phyloP scores from a whole-genome alignment of 495 filamentous ascomycete species.

The Bacidia gigantensis region DNA sequence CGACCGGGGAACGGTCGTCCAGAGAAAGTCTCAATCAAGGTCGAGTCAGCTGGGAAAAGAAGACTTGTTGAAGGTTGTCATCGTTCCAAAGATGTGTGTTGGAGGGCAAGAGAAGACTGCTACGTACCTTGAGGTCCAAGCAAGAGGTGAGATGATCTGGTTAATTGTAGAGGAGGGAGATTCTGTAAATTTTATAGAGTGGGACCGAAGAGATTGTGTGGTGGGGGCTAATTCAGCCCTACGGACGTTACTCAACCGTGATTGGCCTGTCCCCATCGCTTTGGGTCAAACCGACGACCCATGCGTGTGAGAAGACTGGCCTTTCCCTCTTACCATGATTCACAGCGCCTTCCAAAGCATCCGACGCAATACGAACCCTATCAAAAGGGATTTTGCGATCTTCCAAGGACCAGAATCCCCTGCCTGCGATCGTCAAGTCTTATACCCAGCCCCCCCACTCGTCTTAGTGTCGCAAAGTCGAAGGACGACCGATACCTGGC shows the following conservation, averaged over 20 bases:
- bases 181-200: too few relatives aligned
- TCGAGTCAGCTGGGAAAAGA: constrained; percentile 92
- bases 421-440: not conserved
- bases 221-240: not conserved
- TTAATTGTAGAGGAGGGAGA: too few relatives aligned
- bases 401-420: not conserved
- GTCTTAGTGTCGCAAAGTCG: not conserved
- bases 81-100: constrained; percentile 40
- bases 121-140: constrained; percentile 7
- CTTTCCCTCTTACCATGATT: not conserved
- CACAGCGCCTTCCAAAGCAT: too few relatives aligned
- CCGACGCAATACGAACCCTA: too few relatives aligned
- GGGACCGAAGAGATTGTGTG: too few relatives aligned
- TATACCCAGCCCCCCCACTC: not conserved
- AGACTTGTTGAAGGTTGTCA: constrained; percentile 71
- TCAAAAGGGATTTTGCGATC: too few relatives aligned
- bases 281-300: not conserved
- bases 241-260: too few relatives aligned
- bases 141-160: not conserved
- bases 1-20: constrained; percentile 53
- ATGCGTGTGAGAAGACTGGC: constrained; percentile 1
- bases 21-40: constrained; percentile 72
- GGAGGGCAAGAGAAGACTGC: constrained; percentile 7
- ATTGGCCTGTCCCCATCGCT: not conserved
- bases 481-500: not conserved